phyloP scores from a whole-genome alignment of 2,329 filamentous ascomycete species.

The Monosporascus sp. region DNA sequence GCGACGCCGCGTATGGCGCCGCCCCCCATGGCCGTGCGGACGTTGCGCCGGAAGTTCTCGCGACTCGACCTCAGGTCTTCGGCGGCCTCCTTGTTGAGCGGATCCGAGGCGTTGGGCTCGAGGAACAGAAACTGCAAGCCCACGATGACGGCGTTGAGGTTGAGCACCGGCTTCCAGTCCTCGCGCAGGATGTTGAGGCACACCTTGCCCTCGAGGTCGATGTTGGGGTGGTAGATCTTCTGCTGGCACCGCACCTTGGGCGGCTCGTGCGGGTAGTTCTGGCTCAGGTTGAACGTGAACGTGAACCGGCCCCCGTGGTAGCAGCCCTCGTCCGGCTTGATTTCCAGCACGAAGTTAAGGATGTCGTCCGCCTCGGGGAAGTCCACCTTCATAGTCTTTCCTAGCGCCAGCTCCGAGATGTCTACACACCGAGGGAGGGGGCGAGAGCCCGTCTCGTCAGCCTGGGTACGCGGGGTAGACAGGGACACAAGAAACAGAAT shows the following conservation, averaged over 20 bases:
- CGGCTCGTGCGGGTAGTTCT: conserved; percentile 94
- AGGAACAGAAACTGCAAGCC: conserved; percentile 94
- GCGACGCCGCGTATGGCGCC: conserved; percentile 64
- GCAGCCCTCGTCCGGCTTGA: conserved; percentile 78
- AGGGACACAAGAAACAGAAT: neutral
- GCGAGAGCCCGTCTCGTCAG: neutral
- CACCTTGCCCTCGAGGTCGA: conserved; percentile 95
- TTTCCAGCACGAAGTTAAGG: conserved; percentile 74
- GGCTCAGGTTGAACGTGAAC: conserved; percentile 88
- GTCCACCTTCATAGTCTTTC: conserved; percentile 72
- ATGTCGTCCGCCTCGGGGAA: conserved; percentile 83
- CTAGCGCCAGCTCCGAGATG: conserved; percentile 73
- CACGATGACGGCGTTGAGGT: conserved; percentile 93
- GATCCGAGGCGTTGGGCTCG: conserved; percentile 93
- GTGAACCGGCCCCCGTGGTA: conserved; percentile 86
- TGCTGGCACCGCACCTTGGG: conserved; percentile 96
- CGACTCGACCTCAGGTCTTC: conserved; percentile 83
- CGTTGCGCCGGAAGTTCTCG: conserved; percentile 88
- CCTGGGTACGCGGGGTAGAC: neutral
- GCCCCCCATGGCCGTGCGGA: conserved; percentile 76
- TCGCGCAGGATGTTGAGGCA: conserved; percentile 96
- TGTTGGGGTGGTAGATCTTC: conserved; percentile 99
- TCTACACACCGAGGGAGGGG: conserved; percentile 42
- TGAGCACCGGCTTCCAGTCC: conserved; percentile 98
- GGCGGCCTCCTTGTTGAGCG: conserved; percentile 96